Base-by-base conservation (phyloP, 306 rosid species). In the Glycine latifolia region DNA sequence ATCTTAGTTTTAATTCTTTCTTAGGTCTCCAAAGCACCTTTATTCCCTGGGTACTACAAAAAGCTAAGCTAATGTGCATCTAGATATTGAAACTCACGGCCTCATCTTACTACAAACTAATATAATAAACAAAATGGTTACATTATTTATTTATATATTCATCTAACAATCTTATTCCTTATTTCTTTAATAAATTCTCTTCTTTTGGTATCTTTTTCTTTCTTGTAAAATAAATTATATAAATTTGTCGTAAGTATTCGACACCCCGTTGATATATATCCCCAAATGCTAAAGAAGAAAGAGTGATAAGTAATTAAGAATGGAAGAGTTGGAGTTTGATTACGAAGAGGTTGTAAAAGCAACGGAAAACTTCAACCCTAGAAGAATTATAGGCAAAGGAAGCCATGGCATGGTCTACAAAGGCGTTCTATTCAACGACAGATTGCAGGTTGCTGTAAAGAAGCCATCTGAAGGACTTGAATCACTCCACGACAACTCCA, bases 271-370 rank as follows among this genome's bases (percentile, higher is more conserved):
- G 31, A 26, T 26, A 26, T 26, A 26, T 26, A 26, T 26, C 31
- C 31, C 31, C 31, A 26, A 26, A 26, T 26, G 31, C 31, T 26
- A 26, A 26, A 26, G 31, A 26, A 26, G 31, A 26, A 26, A 26
- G 31, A 26, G 31, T 26, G 31, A 26, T 26, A 26, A 26, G 31
- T 26, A 26, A 26, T 26, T 26, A 26, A 26, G 46, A 43, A 43
- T 43, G 46, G 74, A 31, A 16, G 31, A 26, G 31, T 1, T 26
- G 31, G 89, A 71, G 65, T 82, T 82, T 52, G 87, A 86, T 0
- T 91, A 87, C 2, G 83, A 35, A 47, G 88, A 88, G 58, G 70
- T 91, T 20, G 82, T 82, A 2, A 68, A 81, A 44, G 89, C 87
- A 16, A 91, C 92, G 3, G 83, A 83, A 11, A 81, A 81, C 11